These are phyloP conservation scores for Macrophomina pseudophaseolina DNA, from an alignment of 2,329 filamentous ascomycete species.

Conservation along the genomic window DNA sequence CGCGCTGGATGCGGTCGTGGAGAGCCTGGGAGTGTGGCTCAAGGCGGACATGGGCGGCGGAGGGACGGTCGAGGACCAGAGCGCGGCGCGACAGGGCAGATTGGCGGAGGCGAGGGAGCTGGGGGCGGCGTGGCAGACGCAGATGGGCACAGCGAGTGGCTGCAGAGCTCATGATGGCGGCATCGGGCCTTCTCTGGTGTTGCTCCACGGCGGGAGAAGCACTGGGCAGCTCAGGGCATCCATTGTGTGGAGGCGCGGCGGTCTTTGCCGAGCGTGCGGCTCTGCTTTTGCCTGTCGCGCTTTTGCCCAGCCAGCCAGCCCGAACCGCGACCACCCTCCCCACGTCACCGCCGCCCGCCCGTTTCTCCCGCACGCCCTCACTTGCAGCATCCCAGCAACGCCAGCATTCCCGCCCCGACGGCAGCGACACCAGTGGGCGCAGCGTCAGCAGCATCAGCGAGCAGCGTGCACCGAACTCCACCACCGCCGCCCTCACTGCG, in stretches of 20 bases:
- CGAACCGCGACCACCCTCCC: too few species aligned
- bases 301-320: too few species aligned
- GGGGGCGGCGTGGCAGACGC: not conserved
- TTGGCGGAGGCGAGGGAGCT: not conserved
- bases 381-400: too few species aligned
- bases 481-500: too few species aligned
- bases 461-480: too few species aligned
- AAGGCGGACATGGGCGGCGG: not conserved
- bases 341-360: too few species aligned
- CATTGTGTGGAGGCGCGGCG: not conserved
- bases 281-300: too few species aligned
- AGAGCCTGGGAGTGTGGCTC: not conserved
- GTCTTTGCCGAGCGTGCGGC: too few species aligned
- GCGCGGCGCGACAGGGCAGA: not conserved
- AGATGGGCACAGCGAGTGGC: not conserved
- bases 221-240: not conserved
- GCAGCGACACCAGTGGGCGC: too few species aligned
- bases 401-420: too few species aligned
- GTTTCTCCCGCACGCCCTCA: too few species aligned
- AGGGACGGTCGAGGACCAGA: not conserved
- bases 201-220: constrained; percentile 7
- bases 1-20: not conserved
- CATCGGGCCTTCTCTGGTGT: constrained; percentile 19
- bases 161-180: not conserved
- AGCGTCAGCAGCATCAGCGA: too few species aligned